Evolutionary conservation across 768 basidiomycete genomes (phyloP).

Genomic region (Leccinum sublutescens): DNA sequence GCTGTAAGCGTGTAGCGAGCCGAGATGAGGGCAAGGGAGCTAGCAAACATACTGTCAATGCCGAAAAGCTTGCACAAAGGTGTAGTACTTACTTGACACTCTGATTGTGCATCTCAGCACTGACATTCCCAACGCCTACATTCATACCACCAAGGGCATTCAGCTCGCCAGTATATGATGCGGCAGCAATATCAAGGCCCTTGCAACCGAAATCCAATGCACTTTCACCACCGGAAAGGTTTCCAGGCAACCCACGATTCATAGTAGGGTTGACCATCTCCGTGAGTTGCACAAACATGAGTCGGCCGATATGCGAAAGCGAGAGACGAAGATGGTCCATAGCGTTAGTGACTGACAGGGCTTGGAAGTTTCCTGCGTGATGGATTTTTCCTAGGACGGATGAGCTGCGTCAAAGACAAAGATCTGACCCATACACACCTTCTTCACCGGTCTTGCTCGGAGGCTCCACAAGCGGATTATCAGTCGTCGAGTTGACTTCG

Average conservation of each 20-base stretch:
- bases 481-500: slow-evolving; percentile 87
- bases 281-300: slow-evolving; percentile 63
- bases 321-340: slow-evolving; percentile 85
- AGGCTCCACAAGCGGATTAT: slow-evolving; percentile 85
- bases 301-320: slow-evolving; percentile 67
- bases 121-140: slow-evolving; percentile 80
- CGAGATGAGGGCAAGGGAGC: slow-evolving; percentile 82
- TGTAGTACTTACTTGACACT: slow-evolving; percentile 69
- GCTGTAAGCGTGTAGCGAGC: slow-evolving; percentile 77
- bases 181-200: slow-evolving; percentile 80
- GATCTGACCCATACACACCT: slow-evolving; percentile 11
- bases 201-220: slow-evolving; percentile 82
- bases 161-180: slow-evolving; percentile 80
- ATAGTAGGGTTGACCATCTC: slow-evolving; percentile 56
- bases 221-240: slow-evolving; percentile 74
- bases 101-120: slow-evolving; percentile 92
- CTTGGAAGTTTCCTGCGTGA: slow-evolving; percentile 89
- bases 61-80: not conserved
- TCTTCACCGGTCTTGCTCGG: slow-evolving; percentile 52
- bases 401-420: not conserved
- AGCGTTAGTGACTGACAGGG: slow-evolving; percentile 78
- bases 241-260: slow-evolving; percentile 80
- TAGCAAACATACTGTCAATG: slow-evolving; percentile 23
- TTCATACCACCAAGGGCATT: slow-evolving; percentile 73
- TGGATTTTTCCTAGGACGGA: slow-evolving; percentile 49